phyloP scores from a whole-genome alignment of 352 stramenopile species.

The Peronospora belbahrii region DNA sequence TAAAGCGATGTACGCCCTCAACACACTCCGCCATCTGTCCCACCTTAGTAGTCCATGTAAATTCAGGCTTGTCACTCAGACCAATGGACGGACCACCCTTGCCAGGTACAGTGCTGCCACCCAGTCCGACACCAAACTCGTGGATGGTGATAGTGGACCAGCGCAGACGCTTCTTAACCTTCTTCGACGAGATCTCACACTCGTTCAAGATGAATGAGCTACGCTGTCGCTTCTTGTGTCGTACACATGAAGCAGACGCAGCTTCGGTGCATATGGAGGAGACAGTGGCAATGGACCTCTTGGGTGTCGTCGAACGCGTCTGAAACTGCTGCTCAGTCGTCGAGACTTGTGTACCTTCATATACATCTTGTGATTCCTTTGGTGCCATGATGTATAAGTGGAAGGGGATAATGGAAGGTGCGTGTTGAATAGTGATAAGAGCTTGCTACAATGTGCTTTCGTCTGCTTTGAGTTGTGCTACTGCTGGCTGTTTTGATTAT shows the following conservation, averaged over 20 bases:
- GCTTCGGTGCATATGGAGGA: not conserved
- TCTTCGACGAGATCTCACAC: conserved; percentile 6
- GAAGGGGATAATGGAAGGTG: not conserved
- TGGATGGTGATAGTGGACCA: conserved; percentile 53
- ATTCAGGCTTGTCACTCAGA: conserved; percentile 39
- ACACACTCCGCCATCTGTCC: conserved; percentile 53
- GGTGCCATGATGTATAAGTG: conserved; percentile 27
- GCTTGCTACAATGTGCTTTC: not conserved
- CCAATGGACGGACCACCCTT: conserved; percentile 48
- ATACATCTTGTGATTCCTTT: conserved; percentile 29
- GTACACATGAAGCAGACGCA: conserved; percentile 4
- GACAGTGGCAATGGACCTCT: conserved; percentile 1
- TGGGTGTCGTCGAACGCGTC: not conserved
- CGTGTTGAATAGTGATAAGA: conserved; percentile 3
- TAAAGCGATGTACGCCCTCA: conserved; percentile 51
- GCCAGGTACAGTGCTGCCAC: conserved; percentile 40
- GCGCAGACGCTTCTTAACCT: conserved; percentile 38
- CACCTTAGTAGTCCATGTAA: conserved; percentile 56
- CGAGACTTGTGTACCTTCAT: conserved; percentile 1
- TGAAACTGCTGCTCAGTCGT: conserved; percentile 6
- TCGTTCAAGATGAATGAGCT: conserved; percentile 5
- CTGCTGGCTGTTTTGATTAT: conserved; percentile 23
- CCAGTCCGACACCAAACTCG: conserved; percentile 47
- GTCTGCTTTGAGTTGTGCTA: conserved; percentile 10
- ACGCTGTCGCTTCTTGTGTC: conserved; percentile 12